Evolutionary conservation across 257 asterid genomes (phyloP), one percentile per base, ranked within the genome.

Genomic region (Scutellaria barbata): DNA sequence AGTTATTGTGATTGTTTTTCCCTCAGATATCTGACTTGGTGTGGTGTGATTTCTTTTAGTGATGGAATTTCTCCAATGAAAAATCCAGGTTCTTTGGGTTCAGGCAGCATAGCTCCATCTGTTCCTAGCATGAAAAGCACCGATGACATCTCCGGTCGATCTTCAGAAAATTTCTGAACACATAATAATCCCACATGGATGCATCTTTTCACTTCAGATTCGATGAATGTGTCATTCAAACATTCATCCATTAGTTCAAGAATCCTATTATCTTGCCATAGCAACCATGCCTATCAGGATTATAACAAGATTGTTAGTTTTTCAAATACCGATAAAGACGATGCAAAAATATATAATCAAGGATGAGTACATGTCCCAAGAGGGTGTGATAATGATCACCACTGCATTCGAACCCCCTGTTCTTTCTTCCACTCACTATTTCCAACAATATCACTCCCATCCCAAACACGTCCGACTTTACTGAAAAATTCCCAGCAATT

Each of bases 381-480:
- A 85, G 89, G 71, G 42, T 75, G 4, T 79, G 65, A 42, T 73
- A 52, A 57, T 81, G 80, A 56, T 74, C 63, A 3, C 12, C 59
- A 2, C 14, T 7, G 62, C 73, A 73, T n/a, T 22, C 20, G 46
- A 77, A 84, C 3, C 64, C 70, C 41, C 76, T 77, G 62, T 85
- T 85, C 81, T 69, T 85, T 67, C 59, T 79, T 14, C 86, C 86
- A 35, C 85, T 84, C 47, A 80, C 59, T 18, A 85, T 80, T 76
- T 85, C 89, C 37, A 85, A 41, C 57, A 85, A 13, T 3, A 85
- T 40, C 16, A 85, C 89, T 43, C 87, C 89, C 53, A 85, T 4
- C 60, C 82, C 79, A 16, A 78, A 85, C 12, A 80, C 40, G 16
- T 85, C 87, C 6, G 89, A 85, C 46, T 82, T 85, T 37, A 72